Evolutionary conservation across 805 yeast genomes (phyloP), one percentile per base, ranked within the genome.

Genomic region (Vanderwaltozyma polyspora): DNA sequence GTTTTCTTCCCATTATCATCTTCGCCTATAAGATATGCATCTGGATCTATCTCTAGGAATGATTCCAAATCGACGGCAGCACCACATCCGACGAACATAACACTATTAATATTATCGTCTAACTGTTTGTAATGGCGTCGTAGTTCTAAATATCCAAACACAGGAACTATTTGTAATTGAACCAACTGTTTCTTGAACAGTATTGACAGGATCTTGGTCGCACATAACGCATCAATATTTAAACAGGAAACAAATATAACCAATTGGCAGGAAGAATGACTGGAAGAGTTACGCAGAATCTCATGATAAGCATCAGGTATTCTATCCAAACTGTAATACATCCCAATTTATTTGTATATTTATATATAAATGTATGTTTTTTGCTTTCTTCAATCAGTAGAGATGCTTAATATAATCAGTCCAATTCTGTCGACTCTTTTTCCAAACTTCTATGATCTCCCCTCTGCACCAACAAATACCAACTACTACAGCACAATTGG

Each of bases 261-360:
- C 38, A 87, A 60, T 49, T 82, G 81, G 55, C 96, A 91, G 5
- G 95, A 79, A n/a, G 95, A 79, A 56, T 87, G 96, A 11, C 94
- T 79, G 34, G 84, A 60, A 3, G 94, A 79, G n/a, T 81, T 70
- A 36, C 67, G 63, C 45, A 75, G 67, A 40, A 89, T 77, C 33
- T 71, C 76, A 33, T 70, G 67, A 59, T 85, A 86, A 10, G 81
- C 78, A 41, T 58, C 62, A 12, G 73, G 68, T 55, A 81, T 83
- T 55, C 79, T 71, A 23, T 70, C 65, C 11, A 94, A 83, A 32
- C 72, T 67, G 37, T 87, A 70, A 53, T 79, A 76, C 98, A 89
- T 89, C 33, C 19, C 16, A 4, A 15, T 6, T 14, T 11, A 13
- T 9, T 21, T 21, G 23, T 7, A 6, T 10, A 21, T 7, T n/a